phyloP scores from a whole-genome alignment of 1,284 basidiomycete species.

The Trichosporon asahii region DNA sequence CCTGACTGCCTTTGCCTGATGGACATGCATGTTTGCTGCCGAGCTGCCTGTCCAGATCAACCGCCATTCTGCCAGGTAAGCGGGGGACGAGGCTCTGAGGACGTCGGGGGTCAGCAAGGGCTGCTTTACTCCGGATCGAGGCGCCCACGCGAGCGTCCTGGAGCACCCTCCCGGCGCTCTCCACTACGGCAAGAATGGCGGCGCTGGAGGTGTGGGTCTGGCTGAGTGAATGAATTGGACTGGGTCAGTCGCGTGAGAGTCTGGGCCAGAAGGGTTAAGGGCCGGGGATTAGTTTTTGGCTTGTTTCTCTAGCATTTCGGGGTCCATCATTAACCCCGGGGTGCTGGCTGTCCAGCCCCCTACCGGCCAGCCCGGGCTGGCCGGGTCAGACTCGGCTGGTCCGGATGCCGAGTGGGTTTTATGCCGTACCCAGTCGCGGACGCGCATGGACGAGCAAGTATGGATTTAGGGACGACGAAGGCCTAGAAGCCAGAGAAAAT shows the following conservation, averaged over 20 bases:
- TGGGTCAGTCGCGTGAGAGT: background rate
- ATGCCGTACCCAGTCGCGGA: background rate
- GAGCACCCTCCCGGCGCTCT: background rate
- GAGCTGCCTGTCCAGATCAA: background rate
- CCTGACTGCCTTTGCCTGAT: background rate
- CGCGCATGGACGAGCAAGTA: background rate
- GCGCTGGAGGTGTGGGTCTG: background rate
- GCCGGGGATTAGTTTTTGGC: background rate
- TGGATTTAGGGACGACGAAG: background rate
- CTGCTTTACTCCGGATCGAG: background rate
- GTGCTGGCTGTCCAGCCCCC: background rate
- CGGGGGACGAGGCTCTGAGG: background rate
- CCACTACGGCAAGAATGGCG: background rate
- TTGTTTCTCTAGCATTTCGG: background rate
- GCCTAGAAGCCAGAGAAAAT: background rate
- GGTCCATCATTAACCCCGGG: background rate
- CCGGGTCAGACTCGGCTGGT: background rate
- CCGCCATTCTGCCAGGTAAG: background rate
- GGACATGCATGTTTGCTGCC: background rate
- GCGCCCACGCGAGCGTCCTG: background rate
- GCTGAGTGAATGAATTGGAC: background rate
- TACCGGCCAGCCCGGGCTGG: background rate
- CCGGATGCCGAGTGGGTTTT: background rate
- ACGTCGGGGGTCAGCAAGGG: too few species aligned
- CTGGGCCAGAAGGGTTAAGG: background rate